A percentile compares a stretch with the other conserved stretches of the same genome.
Conservation (phyloP, 140 eudicot species). For the Anethum foeniculum region DNA sequence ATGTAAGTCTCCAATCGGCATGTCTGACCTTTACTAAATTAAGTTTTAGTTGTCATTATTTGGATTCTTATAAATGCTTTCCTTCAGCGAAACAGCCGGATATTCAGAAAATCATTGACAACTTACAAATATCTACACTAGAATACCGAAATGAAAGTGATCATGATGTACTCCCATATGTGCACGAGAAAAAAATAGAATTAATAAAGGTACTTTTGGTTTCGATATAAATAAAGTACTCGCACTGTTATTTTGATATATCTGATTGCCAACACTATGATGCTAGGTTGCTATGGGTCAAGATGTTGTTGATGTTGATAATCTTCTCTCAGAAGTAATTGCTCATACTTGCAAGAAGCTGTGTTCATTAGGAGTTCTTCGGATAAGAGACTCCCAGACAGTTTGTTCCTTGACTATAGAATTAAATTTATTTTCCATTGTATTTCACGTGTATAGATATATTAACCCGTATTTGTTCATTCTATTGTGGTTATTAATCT, state of each 20-base stretch:
- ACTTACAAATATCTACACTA: constrained; percentile 74
- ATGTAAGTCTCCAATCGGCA: constrained; percentile 41
- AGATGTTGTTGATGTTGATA: constrained; percentile 50
- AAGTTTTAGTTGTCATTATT: constrained; percentile 4
- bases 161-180: constrained; percentile 65
- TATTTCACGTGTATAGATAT: neutral
- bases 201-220: constrained; percentile 49
- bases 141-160: constrained; percentile 80
- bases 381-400: constrained; percentile 38
- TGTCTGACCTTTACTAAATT: constrained; percentile 2
- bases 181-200: constrained; percentile 61
- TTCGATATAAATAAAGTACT: neutral
- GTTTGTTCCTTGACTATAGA: constrained; percentile 28
- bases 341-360: constrained; percentile 46
- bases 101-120: constrained; percentile 67
- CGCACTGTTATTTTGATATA: neutral
- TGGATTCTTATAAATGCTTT: constrained; percentile 19
- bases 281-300: constrained; percentile 84
- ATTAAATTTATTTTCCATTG: neutral
- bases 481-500: neutral
- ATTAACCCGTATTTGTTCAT: neutral
- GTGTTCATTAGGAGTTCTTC: constrained; percentile 39
- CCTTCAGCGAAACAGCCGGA: constrained; percentile 49
- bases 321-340: constrained; percentile 44
- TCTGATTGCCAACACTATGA: constrained; percentile 11